These are phyloP conservation scores for Chytriomyces hyalinus DNA, from an alignment of 192 early-diverging fungal species.

Conservation along the genomic window DNA sequence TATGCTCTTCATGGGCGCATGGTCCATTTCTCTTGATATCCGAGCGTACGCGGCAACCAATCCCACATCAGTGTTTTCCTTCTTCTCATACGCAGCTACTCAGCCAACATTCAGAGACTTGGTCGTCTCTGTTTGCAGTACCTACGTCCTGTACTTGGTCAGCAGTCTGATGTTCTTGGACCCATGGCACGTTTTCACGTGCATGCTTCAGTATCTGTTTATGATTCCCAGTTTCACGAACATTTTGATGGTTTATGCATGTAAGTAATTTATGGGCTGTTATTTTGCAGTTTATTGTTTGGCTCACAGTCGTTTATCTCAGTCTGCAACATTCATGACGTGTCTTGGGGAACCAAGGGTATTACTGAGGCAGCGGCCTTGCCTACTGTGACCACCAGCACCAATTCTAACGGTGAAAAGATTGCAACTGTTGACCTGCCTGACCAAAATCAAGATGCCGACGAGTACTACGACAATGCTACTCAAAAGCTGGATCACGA, in stretches of 20 bases:
- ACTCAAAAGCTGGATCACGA: conserved; percentile 63
- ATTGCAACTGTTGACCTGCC: conserved; percentile 76
- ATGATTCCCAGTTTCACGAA: conserved; percentile 88
- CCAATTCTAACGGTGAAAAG: conserved; percentile 67
- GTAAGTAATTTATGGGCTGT: conserved; percentile 34
- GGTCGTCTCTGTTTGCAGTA: conserved; percentile 77
- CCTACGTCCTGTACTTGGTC: conserved; percentile 83
- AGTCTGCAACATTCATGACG: conserved; percentile 63
- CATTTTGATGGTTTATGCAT: conserved; percentile 92
- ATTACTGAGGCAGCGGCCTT: conserved; percentile 61
- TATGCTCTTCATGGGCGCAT: conserved; percentile 77
- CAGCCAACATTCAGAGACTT: conserved; percentile 74
- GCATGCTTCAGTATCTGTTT: conserved; percentile 86
- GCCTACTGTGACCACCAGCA: conserved; percentile 68
- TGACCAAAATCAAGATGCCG: conserved; percentile 71
- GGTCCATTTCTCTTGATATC: conserved; percentile 50
- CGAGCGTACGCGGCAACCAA: conserved; percentile 44
- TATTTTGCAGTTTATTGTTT: not conserved
- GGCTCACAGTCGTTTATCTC: conserved; percentile 5
- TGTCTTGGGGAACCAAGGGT: conserved; percentile 76
- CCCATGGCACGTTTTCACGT: conserved; percentile 91
- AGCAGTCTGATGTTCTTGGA: conserved; percentile 82
- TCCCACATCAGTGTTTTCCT: conserved; percentile 21
- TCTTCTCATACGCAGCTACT: conserved; percentile 32
- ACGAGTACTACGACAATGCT: conserved; percentile 75